Evolutionary conservation across 2,329 filamentous ascomycete species (phyloP).

Genomic region (Chrysosporium keratinophilum): DNA sequence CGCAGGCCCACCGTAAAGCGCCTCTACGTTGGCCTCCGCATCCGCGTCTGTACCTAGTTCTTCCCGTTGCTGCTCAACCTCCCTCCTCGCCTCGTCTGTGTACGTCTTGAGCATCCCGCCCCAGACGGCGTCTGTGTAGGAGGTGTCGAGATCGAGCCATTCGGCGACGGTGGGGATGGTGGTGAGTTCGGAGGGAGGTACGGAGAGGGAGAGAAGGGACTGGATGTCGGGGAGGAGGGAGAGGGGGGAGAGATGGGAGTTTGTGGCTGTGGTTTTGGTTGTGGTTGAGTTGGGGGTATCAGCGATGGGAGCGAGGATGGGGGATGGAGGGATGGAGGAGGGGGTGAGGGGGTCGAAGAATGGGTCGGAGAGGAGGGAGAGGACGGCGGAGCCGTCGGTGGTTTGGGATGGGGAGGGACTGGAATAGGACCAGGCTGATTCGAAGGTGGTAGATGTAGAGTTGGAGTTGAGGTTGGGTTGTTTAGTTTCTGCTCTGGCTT

Average conservation of each 20-base stretch:
- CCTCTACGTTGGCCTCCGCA: background rate
- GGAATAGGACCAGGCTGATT: conserved; percentile 20
- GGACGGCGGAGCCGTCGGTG: conserved; percentile 35
- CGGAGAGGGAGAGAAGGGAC: conserved; percentile 14
- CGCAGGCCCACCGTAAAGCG: conserved; percentile 15
- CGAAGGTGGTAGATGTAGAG: conserved; percentile 11
- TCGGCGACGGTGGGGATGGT: conserved; percentile 16
- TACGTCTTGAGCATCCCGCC: conserved; percentile 14
- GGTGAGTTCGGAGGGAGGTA: background rate
- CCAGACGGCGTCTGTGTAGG: conserved; percentile 18
- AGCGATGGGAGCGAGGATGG: conserved; percentile 25
- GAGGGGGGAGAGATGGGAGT: conserved; percentile 4
- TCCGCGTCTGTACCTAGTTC: background rate
- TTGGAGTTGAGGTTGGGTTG: background rate
- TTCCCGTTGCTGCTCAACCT: conserved; percentile 13
- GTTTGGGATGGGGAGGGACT: conserved; percentile 14
- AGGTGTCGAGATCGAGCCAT: conserved; percentile 16
- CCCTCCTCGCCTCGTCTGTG: conserved; percentile 15
- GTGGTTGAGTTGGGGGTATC: conserved; percentile 11
- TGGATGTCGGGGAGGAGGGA: conserved; percentile 16
- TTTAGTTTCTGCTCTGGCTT: conserved; percentile 8
- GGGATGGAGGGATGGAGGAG: conserved; percentile 27
- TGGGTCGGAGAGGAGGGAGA: conserved; percentile 30
- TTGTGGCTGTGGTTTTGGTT: no score
- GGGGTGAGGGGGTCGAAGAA: conserved; percentile 25